phyloP scores from a whole-genome alignment of 495 filamentous ascomycete species.

The Lepidopterella palustris region DNA sequence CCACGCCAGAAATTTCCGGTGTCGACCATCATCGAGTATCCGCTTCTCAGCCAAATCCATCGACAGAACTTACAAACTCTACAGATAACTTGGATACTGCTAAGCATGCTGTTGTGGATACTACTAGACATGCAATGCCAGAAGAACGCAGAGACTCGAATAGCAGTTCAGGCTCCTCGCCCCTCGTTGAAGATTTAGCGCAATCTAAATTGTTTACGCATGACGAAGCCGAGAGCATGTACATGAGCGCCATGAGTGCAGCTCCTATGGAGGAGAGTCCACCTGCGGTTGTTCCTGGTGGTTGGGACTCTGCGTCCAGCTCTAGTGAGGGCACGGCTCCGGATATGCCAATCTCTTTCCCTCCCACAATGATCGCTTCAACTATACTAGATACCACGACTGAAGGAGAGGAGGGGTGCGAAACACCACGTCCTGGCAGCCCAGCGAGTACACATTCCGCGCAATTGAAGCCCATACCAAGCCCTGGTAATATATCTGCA shows the following conservation, averaged over 20 bases:
- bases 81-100: conserved; percentile 19
- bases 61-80: not conserved
- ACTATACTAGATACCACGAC: conserved; percentile 8
- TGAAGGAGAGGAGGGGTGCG: conserved; percentile 22
- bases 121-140: not conserved
- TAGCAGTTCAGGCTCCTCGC: conserved; percentile 1
- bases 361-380: conserved; percentile 14
- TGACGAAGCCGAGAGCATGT: conserved; percentile 93
- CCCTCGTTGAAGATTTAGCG: conserved; percentile 38
- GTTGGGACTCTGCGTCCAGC: conserved; percentile 27
- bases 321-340: conserved; percentile 20
- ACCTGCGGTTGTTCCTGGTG: conserved; percentile 30
- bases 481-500: not conserved
- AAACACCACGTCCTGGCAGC: conserved; percentile 29
- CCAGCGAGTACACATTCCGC: conserved; percentile 12
- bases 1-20: not conserved
- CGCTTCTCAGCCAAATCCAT: not conserved
- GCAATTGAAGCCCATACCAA: not conserved
- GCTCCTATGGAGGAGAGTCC: conserved; percentile 5
- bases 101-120: conserved; percentile 1
- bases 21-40: not conserved
- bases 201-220: conserved; percentile 79
- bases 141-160: not conserved
- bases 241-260: conserved; percentile 68
- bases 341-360: conserved; percentile 9